Evolutionary conservation across 371 early-diverging fungal genomes (phyloP).

Genomic region (Rhizopus delemar): DNA sequence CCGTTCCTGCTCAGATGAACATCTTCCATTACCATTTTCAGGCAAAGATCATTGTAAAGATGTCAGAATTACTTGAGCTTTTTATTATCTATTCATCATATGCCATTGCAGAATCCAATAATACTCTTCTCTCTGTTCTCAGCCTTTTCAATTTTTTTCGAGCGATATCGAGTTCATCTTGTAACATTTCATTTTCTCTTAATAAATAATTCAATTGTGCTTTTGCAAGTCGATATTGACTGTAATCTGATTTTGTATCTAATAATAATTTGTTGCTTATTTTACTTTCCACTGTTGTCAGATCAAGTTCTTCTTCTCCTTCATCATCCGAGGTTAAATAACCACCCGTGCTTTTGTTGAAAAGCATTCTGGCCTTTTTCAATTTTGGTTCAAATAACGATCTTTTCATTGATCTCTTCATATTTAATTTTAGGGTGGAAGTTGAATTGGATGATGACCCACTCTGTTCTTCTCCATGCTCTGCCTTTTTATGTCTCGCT

Average conservation of each 20-base stretch:
- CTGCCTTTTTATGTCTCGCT: constrained; percentile 40
- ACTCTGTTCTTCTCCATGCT: constrained; percentile 25
- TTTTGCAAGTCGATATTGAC: constrained; percentile 46
- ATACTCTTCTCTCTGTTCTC: constrained; percentile 52
- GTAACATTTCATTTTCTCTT: constrained; percentile 60
- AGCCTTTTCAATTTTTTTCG: constrained; percentile 53
- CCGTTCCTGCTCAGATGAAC: too few species aligned
- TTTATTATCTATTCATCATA: constrained; percentile 15
- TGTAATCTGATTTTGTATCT: constrained; percentile 32
- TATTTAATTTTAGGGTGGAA: neutral
- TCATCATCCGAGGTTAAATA: neutral
- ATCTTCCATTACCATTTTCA: constrained; percentile 24
- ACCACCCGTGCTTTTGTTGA: neutral
- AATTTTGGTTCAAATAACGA: constrained; percentile 1
- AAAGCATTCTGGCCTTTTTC: constrained; percentile 4
- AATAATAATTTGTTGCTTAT: neutral
- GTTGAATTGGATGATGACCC: too few species aligned
- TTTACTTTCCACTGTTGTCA: constrained; percentile 1
- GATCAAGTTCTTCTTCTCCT: neutral
- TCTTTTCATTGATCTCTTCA: neutral
- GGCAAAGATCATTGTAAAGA: constrained; percentile 32
- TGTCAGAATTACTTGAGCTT: constrained; percentile 2
- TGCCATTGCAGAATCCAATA: constrained; percentile 53
- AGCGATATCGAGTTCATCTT: constrained; percentile 48
- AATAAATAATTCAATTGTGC: constrained; percentile 57